Base-by-base conservation (phyloP, 1,284 basidiomycete genomes). In the Tylopilus sp. region DNA sequence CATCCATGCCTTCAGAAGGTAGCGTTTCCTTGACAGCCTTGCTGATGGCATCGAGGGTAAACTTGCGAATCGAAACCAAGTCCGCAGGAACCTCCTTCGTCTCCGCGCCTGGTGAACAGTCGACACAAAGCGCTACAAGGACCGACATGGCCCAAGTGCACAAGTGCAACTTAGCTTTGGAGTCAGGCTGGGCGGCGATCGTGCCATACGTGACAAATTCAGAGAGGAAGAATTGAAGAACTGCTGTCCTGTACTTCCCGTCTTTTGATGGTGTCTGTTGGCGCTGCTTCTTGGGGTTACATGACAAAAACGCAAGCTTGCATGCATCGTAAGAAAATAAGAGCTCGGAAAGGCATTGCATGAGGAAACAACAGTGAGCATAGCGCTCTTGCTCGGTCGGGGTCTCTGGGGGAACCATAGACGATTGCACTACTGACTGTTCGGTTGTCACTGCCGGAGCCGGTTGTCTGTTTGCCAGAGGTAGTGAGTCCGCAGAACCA, bases 101-200 rank as follows among this genome's bases (percentile, higher is more conserved):
- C 51, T 92, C 89, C 38, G 77, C 77, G 18, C 74, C 71, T 10
- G 81, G 73, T 3, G 79, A 75, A 10, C 82, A 84, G 61, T 98
- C 94, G 16, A 92, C 86, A 58, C 95, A 97, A 16, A 99, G 78
- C 0, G 94, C 91, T 29, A 97, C 89, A 31, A 98, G 72, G 45
- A 97, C 82, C 23, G 92, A 92, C 78, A 92, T 92, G 0, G 92
- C 90, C 90, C 92, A 97, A 59, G 85, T 86, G 63, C 86, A 88
- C 7, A 94, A 70, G 31, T 82, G 77, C 41, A 86, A 74, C 48
- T 77, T 76, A 56, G 75, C 77, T 53, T 79, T 79, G 30, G 74
- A 63, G 46, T 78, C 74, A 8, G 78, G 75, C 34, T 80, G 77
- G 30, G 80, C 70, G 54, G 81, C 76, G 52, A 92, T 80, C 2